phyloP scores from a whole-genome alignment of 2,329 filamentous ascomycete genomes.

The Cercospora nicotianae region DNA sequence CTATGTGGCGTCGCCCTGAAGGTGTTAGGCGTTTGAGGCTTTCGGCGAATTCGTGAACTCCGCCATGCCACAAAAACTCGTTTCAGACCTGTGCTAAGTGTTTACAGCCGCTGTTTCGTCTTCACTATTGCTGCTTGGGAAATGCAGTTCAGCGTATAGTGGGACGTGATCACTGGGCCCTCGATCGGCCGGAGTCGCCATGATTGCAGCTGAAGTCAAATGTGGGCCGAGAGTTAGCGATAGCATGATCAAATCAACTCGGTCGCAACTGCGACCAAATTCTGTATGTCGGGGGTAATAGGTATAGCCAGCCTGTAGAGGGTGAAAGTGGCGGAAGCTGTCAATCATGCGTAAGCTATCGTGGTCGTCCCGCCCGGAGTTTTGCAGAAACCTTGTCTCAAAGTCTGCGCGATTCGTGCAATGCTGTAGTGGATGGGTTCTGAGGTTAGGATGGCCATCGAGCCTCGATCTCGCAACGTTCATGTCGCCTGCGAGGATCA shows the following conservation, averaged over 20 bases:
- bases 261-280: conserved; percentile 55
- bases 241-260: conserved; percentile 54
- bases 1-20: background rate
- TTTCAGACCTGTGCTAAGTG: background rate
- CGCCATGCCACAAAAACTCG: background rate
- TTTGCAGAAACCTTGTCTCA: conserved; percentile 49
- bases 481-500: conserved; percentile 55
- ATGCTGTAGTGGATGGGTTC: conserved; percentile 49
- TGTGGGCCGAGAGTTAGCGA: conserved; percentile 43
- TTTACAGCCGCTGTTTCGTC: background rate
- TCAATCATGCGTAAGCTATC: conserved; percentile 45
- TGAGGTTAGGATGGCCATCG: conserved; percentile 52
- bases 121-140: background rate
- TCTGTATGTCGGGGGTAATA: conserved; percentile 47
- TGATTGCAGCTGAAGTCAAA: conserved; percentile 43
- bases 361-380: conserved; percentile 9
- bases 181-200: conserved; percentile 47
- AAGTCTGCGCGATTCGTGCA: conserved; percentile 55
- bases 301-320: conserved; percentile 48
- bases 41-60: background rate
- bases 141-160: conserved; percentile 41
- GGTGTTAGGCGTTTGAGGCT: background rate
- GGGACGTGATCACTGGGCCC: conserved; percentile 58
- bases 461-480: conserved; percentile 50
- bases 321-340: conserved; percentile 50